A percentile compares a stretch with the other conserved stretches of the same genome.
These are phyloP conservation scores for Psilocybe tampanensis DNA, from an alignment of 768 basidiomycete genomes.

Conservation along the genomic window DNA sequence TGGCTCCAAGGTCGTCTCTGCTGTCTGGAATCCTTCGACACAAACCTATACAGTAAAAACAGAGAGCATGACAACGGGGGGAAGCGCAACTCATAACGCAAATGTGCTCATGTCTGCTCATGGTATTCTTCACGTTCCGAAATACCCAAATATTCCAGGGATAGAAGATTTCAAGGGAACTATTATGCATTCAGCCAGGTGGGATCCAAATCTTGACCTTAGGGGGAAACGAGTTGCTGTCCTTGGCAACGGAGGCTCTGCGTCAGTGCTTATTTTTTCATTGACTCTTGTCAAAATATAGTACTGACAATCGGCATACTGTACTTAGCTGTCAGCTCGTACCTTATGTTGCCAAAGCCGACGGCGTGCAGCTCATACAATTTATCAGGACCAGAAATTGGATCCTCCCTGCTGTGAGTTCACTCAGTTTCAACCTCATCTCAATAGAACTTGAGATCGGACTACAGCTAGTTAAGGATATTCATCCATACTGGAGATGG, in stretches of 20 bases:
- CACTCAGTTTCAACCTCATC: neutral
- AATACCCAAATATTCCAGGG: conserved; percentile 34
- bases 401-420: conserved; percentile 45
- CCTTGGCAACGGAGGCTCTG: conserved; percentile 59
- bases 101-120: conserved; percentile 52
- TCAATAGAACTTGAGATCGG: neutral
- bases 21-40: conserved; percentile 42
- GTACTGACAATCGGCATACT: neutral
- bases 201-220: conserved; percentile 43
- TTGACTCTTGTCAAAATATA: neutral
- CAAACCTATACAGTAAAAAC: conserved; percentile 40
- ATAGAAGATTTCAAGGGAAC: conserved; percentile 44
- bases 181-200: conserved; percentile 54
- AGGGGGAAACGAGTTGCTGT: conserved; percentile 52
- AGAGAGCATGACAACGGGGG: conserved; percentile 33
- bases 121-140: conserved; percentile 47
- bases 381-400: conserved; percentile 54
- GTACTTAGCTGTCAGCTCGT: conserved; percentile 51
- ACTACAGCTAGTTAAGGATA: neutral
- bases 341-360: conserved; percentile 41
- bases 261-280: conserved; percentile 31
- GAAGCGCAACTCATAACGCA: conserved; percentile 28
- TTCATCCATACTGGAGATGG: conserved; percentile 10
- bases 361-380: conserved; percentile 42
- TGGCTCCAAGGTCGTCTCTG: conserved; percentile 43